A percentile compares a stretch with the other conserved stretches of the same genome.
Conservation (phyloP, 495 filamentous ascomycete species). For the Neurospora sp. region DNA sequence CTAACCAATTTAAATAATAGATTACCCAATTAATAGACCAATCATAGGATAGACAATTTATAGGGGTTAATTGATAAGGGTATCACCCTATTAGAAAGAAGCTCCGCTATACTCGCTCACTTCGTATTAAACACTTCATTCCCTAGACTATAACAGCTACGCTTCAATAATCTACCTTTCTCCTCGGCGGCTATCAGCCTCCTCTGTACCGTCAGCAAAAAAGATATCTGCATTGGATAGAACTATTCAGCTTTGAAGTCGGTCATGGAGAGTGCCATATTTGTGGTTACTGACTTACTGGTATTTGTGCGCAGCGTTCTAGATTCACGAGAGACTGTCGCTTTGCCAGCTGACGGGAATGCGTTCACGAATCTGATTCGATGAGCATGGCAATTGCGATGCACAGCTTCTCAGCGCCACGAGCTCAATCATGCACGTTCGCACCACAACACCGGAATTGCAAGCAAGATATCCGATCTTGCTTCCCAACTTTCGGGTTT, state of each 20-base stretch:
- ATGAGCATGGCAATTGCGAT: not conserved
- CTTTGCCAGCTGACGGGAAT: not conserved
- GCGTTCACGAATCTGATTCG: not conserved
- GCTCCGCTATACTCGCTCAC: too few species aligned
- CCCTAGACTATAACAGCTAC: too few species aligned
- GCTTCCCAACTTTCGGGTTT: not conserved
- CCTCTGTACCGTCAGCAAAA: not conserved
- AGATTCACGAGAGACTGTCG: not conserved
- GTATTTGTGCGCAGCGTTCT: not conserved
- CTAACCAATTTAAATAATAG: too few species aligned
- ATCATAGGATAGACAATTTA: too few species aligned
- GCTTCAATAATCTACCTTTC: not conserved
- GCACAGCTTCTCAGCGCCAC: not conserved
- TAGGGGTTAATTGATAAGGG: too few species aligned
- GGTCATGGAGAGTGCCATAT: not conserved
- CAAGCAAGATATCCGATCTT: not conserved
- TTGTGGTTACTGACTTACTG: not conserved
- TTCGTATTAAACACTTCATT: too few species aligned
- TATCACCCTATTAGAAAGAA: too few species aligned
- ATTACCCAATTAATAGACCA: too few species aligned
- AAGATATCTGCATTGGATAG: not conserved
- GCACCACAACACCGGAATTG: not conserved
- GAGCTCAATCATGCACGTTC: not conserved
- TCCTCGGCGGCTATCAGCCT: not conserved
- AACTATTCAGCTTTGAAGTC: not conserved